Conservation (phyloP, 2,329 filamentous ascomycete species). For the Didymosphaeria variabile region DNA sequence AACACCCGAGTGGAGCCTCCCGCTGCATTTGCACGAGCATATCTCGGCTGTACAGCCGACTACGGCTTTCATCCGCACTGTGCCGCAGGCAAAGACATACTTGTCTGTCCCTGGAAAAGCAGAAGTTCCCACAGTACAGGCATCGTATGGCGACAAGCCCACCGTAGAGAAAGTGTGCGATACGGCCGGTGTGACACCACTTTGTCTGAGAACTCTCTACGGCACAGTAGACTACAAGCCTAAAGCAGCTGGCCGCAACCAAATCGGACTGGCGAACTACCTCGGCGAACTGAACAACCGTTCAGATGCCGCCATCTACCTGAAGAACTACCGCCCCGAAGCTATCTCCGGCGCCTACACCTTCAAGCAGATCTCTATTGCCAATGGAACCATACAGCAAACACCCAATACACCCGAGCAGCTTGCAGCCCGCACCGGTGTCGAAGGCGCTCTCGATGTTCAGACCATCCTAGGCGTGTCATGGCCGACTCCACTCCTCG, state of each 20-base stretch:
- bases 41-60: slow-evolving; percentile 70
- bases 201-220: slow-evolving; percentile 64
- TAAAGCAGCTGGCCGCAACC: slow-evolving; percentile 55
- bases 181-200: slow-evolving; percentile 60
- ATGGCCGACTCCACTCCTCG: slow-evolving; percentile 63
- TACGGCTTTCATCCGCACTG: slow-evolving; percentile 61
- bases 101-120: slow-evolving; percentile 22
- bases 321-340: slow-evolving; percentile 63
- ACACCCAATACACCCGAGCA: slow-evolving; percentile 47
- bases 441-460: slow-evolving; percentile 71
- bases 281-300: slow-evolving; percentile 61
- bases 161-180: slow-evolving; percentile 58
- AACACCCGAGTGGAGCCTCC: slow-evolving; percentile 66
- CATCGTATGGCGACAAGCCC: slow-evolving; percentile 36
- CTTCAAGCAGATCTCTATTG: slow-evolving; percentile 67
- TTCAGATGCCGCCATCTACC: slow-evolving; percentile 65
- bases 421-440: slow-evolving; percentile 46
- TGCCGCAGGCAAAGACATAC: slow-evolving; percentile 36
- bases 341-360: slow-evolving; percentile 57
- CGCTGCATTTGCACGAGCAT: slow-evolving; percentile 64
- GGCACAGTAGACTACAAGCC: slow-evolving; percentile 63
- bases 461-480: slow-evolving; percentile 68
- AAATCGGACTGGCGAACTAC: slow-evolving; percentile 60
- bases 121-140: neutral
- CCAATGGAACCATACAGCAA: slow-evolving; percentile 62